Base-by-base conservation (phyloP, 2,329 filamentous ascomycete genomes). In the Hymenotorrendiella dingleyae region DNA sequence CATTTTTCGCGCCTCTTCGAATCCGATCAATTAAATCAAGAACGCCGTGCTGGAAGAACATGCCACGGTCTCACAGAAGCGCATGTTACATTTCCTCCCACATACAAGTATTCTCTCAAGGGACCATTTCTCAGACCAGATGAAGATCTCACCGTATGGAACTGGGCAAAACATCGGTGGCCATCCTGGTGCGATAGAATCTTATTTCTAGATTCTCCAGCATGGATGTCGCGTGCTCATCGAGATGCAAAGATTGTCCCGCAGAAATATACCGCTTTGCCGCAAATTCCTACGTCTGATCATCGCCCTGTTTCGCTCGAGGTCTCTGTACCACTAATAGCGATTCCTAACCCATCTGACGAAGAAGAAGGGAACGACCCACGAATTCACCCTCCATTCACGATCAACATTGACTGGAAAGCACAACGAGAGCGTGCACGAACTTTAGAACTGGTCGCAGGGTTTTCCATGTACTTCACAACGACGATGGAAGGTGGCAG, bases 161-260 rank as follows among this genome's bases (percentile, higher is more conserved):
- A 70, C 23, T 96, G 89, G 76, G 86, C 89, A 6, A 70, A 72
- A 44, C 86, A 94, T 61, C 81, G 93, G 34, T 94, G 86, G 74
- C 90, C 93, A 1, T 82, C 83, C 57, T 97, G 91, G 93, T 95
- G 89, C 57, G 93, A 97, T 64, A 80, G 93, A 3, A 82, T 97
- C 16, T 69, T 97, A 16, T 97, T 81, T 63, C 70, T 91, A 3
- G 77, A 84, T 39, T 66, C 74, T 17, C 78, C 75, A 16, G 62
- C 63, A 17, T 80, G 75, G 73, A 59, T 71, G 28, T 63, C 63
- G 32, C 56, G 61, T 4, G 58, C 35, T 41, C 49, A 42, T 4
- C 54, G 54, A 8, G 55, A 57, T 24, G 66, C 79, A 26, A 61
- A 69, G 6, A 72, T 87, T n/a, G 64, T 67, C 19, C 70, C 79